Evolutionary conservation across 495 filamentous ascomycete species (phyloP).

Genomic region (Xylaria telfairii): DNA sequence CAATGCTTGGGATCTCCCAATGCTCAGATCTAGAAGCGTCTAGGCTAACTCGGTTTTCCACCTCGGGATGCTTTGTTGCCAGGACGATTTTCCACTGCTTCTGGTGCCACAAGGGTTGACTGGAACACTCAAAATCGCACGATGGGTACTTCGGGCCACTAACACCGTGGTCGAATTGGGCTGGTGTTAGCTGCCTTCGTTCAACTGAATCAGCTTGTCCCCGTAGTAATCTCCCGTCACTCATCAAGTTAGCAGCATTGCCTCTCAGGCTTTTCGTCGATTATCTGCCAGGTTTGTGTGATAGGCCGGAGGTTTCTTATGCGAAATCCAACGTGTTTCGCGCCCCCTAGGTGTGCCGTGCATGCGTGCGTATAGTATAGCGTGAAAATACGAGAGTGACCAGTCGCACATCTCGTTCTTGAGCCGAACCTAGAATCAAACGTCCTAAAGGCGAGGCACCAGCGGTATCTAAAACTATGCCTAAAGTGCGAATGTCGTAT

Average conservation of each 20-base stretch:
- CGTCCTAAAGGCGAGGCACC: neutral
- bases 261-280: neutral
- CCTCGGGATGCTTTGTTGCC: neutral
- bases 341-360: constrained; percentile 2
- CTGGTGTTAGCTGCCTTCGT: constrained; percentile 2
- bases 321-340: constrained; percentile 3
- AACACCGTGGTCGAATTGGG: neutral
- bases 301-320: neutral
- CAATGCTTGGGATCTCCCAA: neutral
- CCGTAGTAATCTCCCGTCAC: too few species aligned
- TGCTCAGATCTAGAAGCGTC: constrained; percentile 12
- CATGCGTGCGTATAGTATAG: constrained; percentile 1
- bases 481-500: neutral
- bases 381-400: constrained; percentile 18
- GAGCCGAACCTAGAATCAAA: neutral
- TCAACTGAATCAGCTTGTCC: constrained; percentile 2
- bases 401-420: constrained; percentile 8
- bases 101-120: neutral
- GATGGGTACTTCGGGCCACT: neutral
- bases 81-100: neutral
- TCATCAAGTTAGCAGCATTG: constrained; percentile 2
- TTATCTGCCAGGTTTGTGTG: constrained; percentile 1
- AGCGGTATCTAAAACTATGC: neutral
- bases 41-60: neutral
- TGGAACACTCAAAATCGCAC: neutral